These are phyloP conservation scores for Biscogniauxia mediterranea DNA, from an alignment of 2,329 filamentous ascomycete genomes.

Conservation along the genomic window DNA sequence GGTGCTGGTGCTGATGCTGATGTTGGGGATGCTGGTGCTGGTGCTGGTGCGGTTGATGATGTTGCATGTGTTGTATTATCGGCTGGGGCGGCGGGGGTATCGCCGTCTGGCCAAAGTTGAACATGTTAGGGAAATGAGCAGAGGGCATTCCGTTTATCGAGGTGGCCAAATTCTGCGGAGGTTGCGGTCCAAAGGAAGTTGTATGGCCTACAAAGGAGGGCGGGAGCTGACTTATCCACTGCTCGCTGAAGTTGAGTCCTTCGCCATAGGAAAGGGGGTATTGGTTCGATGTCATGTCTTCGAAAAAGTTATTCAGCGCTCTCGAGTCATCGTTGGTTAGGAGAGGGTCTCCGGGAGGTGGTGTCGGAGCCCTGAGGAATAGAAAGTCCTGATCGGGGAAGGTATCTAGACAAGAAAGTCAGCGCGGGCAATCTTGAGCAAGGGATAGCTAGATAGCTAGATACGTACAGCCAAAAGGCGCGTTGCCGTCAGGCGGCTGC, in stretches of 20 bases:
- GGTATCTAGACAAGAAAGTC: slow-evolving; percentile 20
- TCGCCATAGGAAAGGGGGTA: slow-evolving; percentile 52
- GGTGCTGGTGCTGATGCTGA: slow-evolving; percentile 19
- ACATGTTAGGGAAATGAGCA: slow-evolving; percentile 27
- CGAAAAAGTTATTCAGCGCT: slow-evolving; percentile 57
- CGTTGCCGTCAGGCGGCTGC: slow-evolving; percentile 53
- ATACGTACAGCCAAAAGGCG: slow-evolving; percentile 67
- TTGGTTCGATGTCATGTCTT: slow-evolving; percentile 50
- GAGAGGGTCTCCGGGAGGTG: slow-evolving; percentile 62
- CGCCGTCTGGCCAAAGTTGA: slow-evolving; percentile 24
- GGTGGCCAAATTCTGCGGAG: slow-evolving; percentile 30
- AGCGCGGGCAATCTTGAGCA: slow-evolving; percentile 12
- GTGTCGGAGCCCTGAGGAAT: slow-evolving; percentile 56
- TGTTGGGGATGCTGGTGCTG: slow-evolving; percentile 23
- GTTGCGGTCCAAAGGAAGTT: slow-evolving; percentile 60
- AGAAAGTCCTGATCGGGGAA: slow-evolving; percentile 27
- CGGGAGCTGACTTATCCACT: slow-evolving; percentile 56
- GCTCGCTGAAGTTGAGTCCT: slow-evolving; percentile 48
- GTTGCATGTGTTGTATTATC: slow-evolving; percentile 9
- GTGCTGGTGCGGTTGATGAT: neutral
- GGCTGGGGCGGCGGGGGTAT: slow-evolving; percentile 31
- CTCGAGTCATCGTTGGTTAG: slow-evolving; percentile 62
- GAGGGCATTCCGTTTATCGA: slow-evolving; percentile 28
- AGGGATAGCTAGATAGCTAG: slow-evolving; percentile 21
- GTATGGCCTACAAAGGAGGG: slow-evolving; percentile 65